Evolutionary conservation across 1,139 yeast genomes (phyloP), one percentile per base, ranked within the genome.

Genomic region (Ogataea hybrid): DNA sequence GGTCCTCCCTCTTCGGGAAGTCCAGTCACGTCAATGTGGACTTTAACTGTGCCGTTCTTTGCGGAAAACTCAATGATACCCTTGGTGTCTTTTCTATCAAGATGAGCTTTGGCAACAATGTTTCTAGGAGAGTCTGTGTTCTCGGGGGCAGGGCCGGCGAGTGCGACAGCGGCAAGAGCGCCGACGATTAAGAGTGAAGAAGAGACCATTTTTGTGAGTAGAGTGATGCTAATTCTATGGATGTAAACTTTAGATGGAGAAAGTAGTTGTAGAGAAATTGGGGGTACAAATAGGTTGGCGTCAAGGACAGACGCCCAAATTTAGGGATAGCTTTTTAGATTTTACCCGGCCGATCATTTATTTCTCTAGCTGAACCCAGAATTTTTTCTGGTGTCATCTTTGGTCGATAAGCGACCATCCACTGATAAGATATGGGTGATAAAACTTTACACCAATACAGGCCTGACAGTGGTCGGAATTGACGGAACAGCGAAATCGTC

Each of bases 1-100:
- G 84, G 83, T 2, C 81, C 82, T 14, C 78, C 78, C 18, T 59
- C 60, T 25, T 62, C 60, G 11, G 83, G 84, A 46, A 79, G 69
- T 6, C 80, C 81, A 7, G 80, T 70, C 55, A 77, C 66, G 54
- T 77, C 81, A 33, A 79, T 71, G 50, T 75, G 76, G 37, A 79
- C 83, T 43, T 72, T 66, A 29, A 77, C 79, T 3, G 62, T 54
- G 37, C 70, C 69, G 41, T 61, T 59, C 39, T 55, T 52, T 8
- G 65, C 57, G 14, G 62, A 54, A 42, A 65, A 63, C 42, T 61
- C 64, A 41, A 64, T 51, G 25, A 58, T 48, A 42, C 69, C 70
- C 35, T 58, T 57, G 12, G 58, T 48, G 8, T 47, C 40, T 12
- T 59, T 64, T 9, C 43, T 48, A 45, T 63, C 67, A 20, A 62